Evolutionary conservation across 768 basidiomycete species (phyloP), one percentile per base, ranked within the genome.

Genomic region (Mycena galericulata): DNA sequence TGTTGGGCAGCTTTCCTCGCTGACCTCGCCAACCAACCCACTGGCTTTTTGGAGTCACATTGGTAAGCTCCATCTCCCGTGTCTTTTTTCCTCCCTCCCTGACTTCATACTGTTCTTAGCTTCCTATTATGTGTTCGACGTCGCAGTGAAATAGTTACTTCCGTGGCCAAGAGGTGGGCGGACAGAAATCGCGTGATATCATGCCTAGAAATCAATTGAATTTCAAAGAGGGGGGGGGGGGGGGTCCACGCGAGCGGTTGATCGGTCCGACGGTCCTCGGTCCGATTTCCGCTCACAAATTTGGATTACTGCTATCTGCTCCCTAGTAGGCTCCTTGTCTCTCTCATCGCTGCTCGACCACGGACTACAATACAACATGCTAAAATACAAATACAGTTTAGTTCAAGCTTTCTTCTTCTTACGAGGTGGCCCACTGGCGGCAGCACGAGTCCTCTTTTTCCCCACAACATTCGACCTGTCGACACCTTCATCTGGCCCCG

Each of bases 111-210:
- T n/a, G n/a, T n/a, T n/a, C n/a, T n/a, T n/a, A n/a, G n/a, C n/a
- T n/a, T n/a, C n/a, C n/a, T n/a, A n/a, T n/a, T n/a, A n/a, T n/a
- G n/a, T n/a, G n/a, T n/a, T n/a, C n/a, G n/a, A n/a, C n/a, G n/a
- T n/a, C n/a, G n/a, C n/a, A n/a, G n/a, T n/a, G n/a, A n/a, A n/a
- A n/a, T n/a, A n/a, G n/a, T n/a, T n/a, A n/a, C n/a, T n/a, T n/a
- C n/a, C n/a, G n/a, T n/a, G n/a, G n/a, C 34, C 51, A 54, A 54
- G 51, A 36, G 51, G 51, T 54, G 51, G 51, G 51, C 51, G 51
- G 51, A 36, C 54, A 55, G 54, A 40, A 55, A 55, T 6, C 17
- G 34, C 8, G 17, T 55, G 54, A 55, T 55, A 55, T 55, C 54
- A 55, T 55, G 54, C 54, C 24, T 12, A 24, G 22, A 51, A 51